These are phyloP conservation scores for Graphilbum ipis-grandicollis DNA, from an alignment of 2,329 filamentous ascomycete genomes.

Conservation along the genomic window DNA sequence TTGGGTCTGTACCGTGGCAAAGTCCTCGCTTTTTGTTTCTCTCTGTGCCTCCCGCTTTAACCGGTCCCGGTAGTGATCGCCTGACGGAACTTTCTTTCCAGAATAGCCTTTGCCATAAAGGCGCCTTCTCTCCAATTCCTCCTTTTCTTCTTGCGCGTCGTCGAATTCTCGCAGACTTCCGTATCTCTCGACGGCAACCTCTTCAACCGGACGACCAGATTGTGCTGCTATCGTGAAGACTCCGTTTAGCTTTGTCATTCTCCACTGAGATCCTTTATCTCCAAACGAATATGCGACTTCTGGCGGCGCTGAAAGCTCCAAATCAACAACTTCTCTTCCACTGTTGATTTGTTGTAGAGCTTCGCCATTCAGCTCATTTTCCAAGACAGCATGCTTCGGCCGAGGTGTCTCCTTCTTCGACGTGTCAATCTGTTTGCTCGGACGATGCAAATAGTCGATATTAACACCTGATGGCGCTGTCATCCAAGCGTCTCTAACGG, in stretches of 20 bases:
- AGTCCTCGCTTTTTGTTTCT: neutral
- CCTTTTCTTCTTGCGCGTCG: slow-evolving; percentile 79
- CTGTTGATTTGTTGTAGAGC: slow-evolving; percentile 44
- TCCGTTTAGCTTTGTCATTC: slow-evolving; percentile 84
- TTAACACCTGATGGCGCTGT: slow-evolving; percentile 66
- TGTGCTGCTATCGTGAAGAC: slow-evolving; percentile 70
- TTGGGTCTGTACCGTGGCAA: neutral
- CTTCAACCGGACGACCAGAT: slow-evolving; percentile 54
- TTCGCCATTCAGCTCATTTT: slow-evolving; percentile 59
- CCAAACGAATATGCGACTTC: slow-evolving; percentile 71
- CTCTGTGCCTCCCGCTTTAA: slow-evolving; percentile 22
- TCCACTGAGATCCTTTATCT: slow-evolving; percentile 79
- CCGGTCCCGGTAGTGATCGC: slow-evolving; percentile 69
- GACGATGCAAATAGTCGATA: slow-evolving; percentile 62
- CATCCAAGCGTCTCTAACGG: slow-evolving; percentile 77
- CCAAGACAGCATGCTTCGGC: slow-evolving; percentile 50
- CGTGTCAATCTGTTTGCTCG: slow-evolving; percentile 21
- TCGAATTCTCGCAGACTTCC: slow-evolving; percentile 75
- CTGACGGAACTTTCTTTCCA: slow-evolving; percentile 71
- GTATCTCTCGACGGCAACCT: slow-evolving; percentile 67
- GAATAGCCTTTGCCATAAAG: slow-evolving; percentile 76
- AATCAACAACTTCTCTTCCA: slow-evolving; percentile 33
- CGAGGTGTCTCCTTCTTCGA: slow-evolving; percentile 23
- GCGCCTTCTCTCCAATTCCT: slow-evolving; percentile 69
- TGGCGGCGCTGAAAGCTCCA: slow-evolving; percentile 27